A percentile compares a stretch with the other conserved stretches of the same genome.
Conservation (phyloP, 192 early-diverging fungal species). For the Entomortierella beljakovae region DNA sequence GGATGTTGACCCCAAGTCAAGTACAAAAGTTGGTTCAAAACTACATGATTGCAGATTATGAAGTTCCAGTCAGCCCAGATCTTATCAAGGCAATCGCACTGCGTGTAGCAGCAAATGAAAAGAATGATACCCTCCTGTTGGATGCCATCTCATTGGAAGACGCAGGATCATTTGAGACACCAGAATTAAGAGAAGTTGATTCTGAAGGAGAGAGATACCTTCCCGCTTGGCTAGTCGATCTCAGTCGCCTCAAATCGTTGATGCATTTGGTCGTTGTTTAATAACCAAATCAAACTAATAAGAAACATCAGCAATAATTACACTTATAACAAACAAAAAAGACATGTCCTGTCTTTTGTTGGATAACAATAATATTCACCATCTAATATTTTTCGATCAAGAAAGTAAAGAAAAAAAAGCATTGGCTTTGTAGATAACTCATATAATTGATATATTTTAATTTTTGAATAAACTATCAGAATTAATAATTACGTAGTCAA, state of each 20-base stretch:
- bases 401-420: neutral
- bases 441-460: no score
- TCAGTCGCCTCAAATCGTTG: constrained; percentile 47
- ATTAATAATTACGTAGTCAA: no score
- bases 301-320: neutral
- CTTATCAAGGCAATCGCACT: constrained; percentile 91
- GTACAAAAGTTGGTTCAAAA: constrained; percentile 97
- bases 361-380: neutral
- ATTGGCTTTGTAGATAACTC: no score
- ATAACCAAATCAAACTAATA: no score
- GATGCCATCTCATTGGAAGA: constrained; percentile 80
- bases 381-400: neutral
- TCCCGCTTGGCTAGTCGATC: constrained; percentile 55
- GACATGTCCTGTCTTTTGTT: neutral
- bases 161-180: constrained; percentile 69
- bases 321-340: neutral
- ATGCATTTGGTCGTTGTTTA: constrained; percentile 51
- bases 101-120: constrained; percentile 88
- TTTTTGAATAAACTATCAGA: no score
- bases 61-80: constrained; percentile 86
- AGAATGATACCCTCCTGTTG: constrained; percentile 88
- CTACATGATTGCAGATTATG: constrained; percentile 97
- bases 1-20: constrained; percentile 94
- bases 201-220: constrained; percentile 59
- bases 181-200: constrained; percentile 57